Evolutionary conservation across 306 rosid genomes (phyloP).

Genomic region (Canavalia gladiata): DNA sequence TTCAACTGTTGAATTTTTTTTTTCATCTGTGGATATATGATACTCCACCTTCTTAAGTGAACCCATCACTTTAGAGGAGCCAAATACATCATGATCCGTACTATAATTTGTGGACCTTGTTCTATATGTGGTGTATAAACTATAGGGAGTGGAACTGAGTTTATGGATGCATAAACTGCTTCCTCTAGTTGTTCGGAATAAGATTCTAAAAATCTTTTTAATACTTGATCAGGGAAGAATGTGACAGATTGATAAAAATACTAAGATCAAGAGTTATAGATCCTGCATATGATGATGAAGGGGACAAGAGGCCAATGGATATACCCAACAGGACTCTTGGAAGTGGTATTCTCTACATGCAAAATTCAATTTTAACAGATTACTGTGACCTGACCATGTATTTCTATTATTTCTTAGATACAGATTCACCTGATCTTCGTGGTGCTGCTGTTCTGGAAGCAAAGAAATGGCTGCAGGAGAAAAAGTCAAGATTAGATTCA

Average conservation of each 20-base stretch:
- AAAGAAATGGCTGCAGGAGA: slow-evolving; percentile 83
- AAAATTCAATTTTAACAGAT: slow-evolving; percentile 33
- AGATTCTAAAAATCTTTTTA: slow-evolving; percentile 39
- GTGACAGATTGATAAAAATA: slow-evolving; percentile 69
- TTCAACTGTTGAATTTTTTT: neutral
- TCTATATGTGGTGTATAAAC: slow-evolving; percentile 28
- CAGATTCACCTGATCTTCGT: slow-evolving; percentile 63
- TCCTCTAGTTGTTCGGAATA: slow-evolving; percentile 37
- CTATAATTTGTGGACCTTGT: slow-evolving; percentile 38
- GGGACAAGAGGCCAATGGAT: slow-evolving; percentile 59
- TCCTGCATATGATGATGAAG: slow-evolving; percentile 53
- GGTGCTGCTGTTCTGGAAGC: slow-evolving; percentile 88
- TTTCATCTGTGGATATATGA: neutral
- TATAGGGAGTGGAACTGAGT: slow-evolving; percentile 26
- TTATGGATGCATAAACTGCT: slow-evolving; percentile 36
- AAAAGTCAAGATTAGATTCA: slow-evolving; percentile 71
- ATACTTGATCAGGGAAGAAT: slow-evolving; percentile 86
- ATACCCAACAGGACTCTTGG: slow-evolving; percentile 52
- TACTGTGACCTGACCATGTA: slow-evolving; percentile 30
- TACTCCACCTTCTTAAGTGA: slow-evolving; percentile 9
- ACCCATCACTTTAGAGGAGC: neutral
- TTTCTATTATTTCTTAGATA: slow-evolving; percentile 51
- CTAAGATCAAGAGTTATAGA: slow-evolving; percentile 85
- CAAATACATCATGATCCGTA: slow-evolving; percentile 16
- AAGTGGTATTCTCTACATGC: slow-evolving; percentile 50